Evolutionary conservation across 2,329 filamentous ascomycete genomes (phyloP).

Genomic region (Ophiostoma quercus): DNA sequence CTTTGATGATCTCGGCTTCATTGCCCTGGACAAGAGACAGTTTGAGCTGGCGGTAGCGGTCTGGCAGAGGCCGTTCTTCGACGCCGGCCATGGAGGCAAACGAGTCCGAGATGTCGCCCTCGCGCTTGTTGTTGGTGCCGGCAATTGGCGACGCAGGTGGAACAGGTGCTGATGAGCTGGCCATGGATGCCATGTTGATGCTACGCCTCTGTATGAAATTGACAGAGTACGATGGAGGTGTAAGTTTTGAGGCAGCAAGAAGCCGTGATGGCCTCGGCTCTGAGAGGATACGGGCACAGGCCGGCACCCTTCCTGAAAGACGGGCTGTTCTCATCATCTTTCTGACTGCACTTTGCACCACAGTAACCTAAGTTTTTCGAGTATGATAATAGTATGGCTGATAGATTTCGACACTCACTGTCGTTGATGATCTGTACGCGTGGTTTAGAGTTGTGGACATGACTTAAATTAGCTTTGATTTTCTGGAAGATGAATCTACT

Average conservation of each 20-base stretch:
- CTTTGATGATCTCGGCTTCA: constrained; percentile 41
- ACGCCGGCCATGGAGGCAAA: constrained; percentile 55
- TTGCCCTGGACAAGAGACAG: constrained; percentile 46
- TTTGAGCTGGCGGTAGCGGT: constrained; percentile 54
- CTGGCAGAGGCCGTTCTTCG: constrained; percentile 44
- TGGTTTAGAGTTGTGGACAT: background rate
- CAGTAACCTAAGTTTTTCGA: too few relatives aligned
- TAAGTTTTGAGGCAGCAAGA: background rate
- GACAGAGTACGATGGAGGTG: background rate
- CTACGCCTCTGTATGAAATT: background rate
- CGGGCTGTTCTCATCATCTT: background rate
- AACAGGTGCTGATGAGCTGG: background rate
- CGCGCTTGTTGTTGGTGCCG: constrained; percentile 39
- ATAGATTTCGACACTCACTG: background rate
- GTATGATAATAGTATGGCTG: too few relatives aligned
- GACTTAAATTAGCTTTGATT: background rate
- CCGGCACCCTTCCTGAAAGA: background rate
- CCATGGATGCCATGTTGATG: constrained; percentile 26
- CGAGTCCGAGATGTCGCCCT: constrained; percentile 58
- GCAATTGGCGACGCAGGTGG: background rate
- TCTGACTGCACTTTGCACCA: background rate
- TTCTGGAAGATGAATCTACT: background rate
- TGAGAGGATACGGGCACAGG: background rate
- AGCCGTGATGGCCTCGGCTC: background rate
- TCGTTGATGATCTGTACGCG: background rate